Percentiles rank a stretch among this genome's conserved stretches.
Evolutionary conservation across 768 basidiomycete species (phyloP).

Genomic region (Lentinus brumalis): DNA sequence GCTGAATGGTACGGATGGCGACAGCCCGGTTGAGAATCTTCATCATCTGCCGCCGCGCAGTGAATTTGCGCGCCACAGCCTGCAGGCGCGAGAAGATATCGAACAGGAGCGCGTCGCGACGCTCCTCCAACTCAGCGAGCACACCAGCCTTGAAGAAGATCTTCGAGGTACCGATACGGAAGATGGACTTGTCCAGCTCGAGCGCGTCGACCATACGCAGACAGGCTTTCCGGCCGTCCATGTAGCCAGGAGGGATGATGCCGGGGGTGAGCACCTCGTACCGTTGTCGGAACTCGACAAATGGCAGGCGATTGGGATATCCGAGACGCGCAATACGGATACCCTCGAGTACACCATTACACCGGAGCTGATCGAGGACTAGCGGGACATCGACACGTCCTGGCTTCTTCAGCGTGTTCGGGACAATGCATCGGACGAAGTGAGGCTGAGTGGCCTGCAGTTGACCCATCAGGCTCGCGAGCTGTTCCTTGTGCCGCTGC

Average conservation of each 20-base stretch:
- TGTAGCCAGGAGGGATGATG: conserved; percentile 91
- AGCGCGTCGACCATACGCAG: conserved; percentile 87
- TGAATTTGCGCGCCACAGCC: conserved; percentile 82
- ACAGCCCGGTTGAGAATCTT: conserved; percentile 92
- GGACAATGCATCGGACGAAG: conserved; percentile 98
- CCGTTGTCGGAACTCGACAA: conserved; percentile 95
- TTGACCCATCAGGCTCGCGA: conserved; percentile 88
- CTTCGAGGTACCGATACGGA: conserved; percentile 94
- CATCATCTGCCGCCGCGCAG: conserved; percentile 86
- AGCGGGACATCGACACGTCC: conserved; percentile 91
- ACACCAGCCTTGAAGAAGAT: conserved; percentile 99
- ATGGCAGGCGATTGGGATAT: conserved; percentile 95
- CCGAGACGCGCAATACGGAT: conserved; percentile 97
- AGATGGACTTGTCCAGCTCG: conserved; percentile 81
- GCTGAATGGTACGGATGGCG: conserved; percentile 90
- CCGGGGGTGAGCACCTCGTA: conserved; percentile 96
- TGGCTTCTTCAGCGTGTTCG: conserved; percentile 89
- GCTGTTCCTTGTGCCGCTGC: conserved; percentile 95
- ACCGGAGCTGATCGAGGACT: conserved; percentile 93
- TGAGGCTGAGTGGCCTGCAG: conserved; percentile 94
- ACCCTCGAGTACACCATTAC: conserved; percentile 98
- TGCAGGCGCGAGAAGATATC: conserved; percentile 90
- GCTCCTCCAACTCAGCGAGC: conserved; percentile 92
- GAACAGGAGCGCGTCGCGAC: conserved; percentile 83
- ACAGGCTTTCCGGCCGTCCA: conserved; percentile 96